Conservation (phyloP, 352 stramenopile genomes). For the Aphanomyces invadans region DNA sequence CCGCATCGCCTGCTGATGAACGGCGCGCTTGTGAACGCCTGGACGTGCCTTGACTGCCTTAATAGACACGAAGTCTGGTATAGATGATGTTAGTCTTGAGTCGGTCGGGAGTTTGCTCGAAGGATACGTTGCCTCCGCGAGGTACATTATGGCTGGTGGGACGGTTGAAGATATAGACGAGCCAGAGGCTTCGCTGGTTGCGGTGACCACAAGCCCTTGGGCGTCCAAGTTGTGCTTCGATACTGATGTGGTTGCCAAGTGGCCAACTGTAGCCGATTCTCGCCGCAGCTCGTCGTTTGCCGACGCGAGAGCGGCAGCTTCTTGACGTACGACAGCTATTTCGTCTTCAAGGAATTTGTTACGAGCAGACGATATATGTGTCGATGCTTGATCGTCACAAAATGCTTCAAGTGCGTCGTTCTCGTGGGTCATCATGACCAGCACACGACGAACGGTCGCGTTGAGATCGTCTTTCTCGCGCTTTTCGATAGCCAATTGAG, state of each 20-base stretch:
- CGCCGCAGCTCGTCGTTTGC: not conserved
- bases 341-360: not conserved
- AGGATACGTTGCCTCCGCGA: too few relatives aligned
- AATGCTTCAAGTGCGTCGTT: slow-evolving; percentile 9
- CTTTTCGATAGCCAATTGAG: not conserved
- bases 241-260: not conserved
- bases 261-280: not conserved
- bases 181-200: too few relatives aligned
- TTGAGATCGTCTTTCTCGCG: slow-evolving; percentile 15
- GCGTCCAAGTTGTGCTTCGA: too few relatives aligned
- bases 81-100: too few relatives aligned
- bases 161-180: too few relatives aligned
- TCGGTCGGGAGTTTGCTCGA: too few relatives aligned
- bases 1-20: not conserved
- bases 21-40: not conserved
- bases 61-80: too few relatives aligned
- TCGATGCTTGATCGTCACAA: not conserved
- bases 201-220: too few relatives aligned
- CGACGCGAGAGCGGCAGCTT: not conserved
- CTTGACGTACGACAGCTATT: not conserved
- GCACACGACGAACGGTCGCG: slow-evolving; percentile 3
- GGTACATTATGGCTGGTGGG: too few relatives aligned
- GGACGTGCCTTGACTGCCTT: too few relatives aligned
- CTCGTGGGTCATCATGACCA: slow-evolving; percentile 13
- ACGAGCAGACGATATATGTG: not conserved